These are phyloP conservation scores for Wolfiporia cocos DNA, from an alignment of 1,284 basidiomycete species.

Conservation along the genomic window DNA sequence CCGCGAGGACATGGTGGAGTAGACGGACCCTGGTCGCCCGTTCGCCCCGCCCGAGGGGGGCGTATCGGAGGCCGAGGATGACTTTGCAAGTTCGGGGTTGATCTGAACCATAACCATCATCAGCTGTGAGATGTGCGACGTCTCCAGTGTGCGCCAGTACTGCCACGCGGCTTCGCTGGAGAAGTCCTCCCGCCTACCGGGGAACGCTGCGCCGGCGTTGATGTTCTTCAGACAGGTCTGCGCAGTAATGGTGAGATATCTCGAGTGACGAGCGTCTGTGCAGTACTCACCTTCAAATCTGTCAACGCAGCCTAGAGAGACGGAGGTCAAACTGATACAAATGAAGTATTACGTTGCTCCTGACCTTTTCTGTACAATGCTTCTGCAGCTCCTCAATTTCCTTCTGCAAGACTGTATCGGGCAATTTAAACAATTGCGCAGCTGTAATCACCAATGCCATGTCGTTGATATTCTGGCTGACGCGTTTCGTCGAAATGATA, in stretches of 20 bases:
- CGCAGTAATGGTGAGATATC: background rate
- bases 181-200: constrained; percentile 86
- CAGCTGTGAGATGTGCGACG: constrained; percentile 78
- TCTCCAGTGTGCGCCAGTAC: constrained; percentile 83
- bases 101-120: constrained; percentile 85
- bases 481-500: constrained; percentile 27
- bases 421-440: constrained; percentile 70
- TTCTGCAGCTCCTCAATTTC: constrained; percentile 70
- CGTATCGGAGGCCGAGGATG: constrained; percentile 54
- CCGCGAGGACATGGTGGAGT: constrained; percentile 31
- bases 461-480: constrained; percentile 51
- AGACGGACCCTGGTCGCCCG: constrained; percentile 51
- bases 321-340: too few species aligned
- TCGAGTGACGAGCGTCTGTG: background rate
- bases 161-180: constrained; percentile 75
- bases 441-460: constrained; percentile 76
- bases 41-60: constrained; percentile 33
- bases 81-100: constrained; percentile 86
- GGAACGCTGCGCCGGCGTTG: constrained; percentile 78
- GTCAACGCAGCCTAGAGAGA: constrained; percentile 66
- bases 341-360: too few species aligned
- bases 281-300: constrained; percentile 67
- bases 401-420: constrained; percentile 59
- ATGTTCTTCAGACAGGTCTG: constrained; percentile 92
- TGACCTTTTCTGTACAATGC: constrained; percentile 77